Evolutionary conservation across 2,329 filamentous ascomycete species (phyloP).

Genomic region (Hypoxylon sp.): DNA sequence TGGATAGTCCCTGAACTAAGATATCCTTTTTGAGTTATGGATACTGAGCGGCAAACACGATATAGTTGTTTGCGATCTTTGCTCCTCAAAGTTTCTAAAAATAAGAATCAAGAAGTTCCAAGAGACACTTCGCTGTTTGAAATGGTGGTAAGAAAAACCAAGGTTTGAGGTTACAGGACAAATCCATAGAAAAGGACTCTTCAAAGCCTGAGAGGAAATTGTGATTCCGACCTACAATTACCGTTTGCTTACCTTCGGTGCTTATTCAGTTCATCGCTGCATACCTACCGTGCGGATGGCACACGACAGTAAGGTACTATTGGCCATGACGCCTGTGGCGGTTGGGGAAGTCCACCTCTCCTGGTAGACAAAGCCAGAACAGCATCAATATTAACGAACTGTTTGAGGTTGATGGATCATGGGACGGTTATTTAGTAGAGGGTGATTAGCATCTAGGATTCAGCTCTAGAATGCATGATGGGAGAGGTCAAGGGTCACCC

Average conservation of each 20-base stretch:
- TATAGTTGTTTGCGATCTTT: slow-evolving; percentile 16
- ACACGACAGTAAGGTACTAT: slow-evolving; percentile 9
- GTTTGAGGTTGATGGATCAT: slow-evolving; percentile 62
- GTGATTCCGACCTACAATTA: too few species aligned
- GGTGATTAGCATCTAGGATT: slow-evolving; percentile 56
- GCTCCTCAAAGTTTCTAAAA: slow-evolving; percentile 29
- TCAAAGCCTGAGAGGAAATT: too few species aligned
- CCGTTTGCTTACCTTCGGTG: neutral
- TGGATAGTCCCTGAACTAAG: slow-evolving; percentile 5
- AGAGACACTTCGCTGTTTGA: slow-evolving; percentile 21
- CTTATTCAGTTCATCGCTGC: neutral
- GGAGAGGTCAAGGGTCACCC: slow-evolving; percentile 36
- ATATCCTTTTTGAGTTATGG: slow-evolving; percentile 22
- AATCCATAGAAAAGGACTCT: too few species aligned
- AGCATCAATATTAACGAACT: slow-evolving; percentile 22
- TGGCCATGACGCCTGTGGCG: slow-evolving; percentile 18
- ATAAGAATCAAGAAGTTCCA: too few species aligned
- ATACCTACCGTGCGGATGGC: neutral
- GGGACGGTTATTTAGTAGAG: slow-evolving; percentile 55
- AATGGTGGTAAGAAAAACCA: slow-evolving; percentile 7
- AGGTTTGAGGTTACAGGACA: slow-evolving; percentile 14
- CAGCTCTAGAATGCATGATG: slow-evolving; percentile 39
- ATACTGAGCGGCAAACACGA: slow-evolving; percentile 20
- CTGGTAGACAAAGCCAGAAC: slow-evolving; percentile 12
- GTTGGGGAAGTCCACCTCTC: slow-evolving; percentile 19